Conservation (phyloP, 2,329 filamentous ascomycete genomes). For the Neonectria coccinea region DNA sequence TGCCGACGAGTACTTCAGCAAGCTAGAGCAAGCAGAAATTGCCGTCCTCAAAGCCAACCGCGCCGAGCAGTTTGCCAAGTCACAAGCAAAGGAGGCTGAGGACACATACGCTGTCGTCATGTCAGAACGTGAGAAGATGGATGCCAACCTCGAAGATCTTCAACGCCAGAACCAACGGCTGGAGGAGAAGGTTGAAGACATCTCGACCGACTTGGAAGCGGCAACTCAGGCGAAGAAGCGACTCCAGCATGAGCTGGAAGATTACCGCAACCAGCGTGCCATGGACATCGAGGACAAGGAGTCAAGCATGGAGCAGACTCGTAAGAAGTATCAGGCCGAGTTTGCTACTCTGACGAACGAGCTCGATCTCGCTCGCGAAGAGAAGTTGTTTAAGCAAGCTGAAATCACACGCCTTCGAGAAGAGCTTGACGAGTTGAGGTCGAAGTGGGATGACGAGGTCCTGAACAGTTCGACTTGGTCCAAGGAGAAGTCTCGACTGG, state of each 20-base stretch:
- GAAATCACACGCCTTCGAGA: constrained; percentile 92
- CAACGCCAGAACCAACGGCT: constrained; percentile 90
- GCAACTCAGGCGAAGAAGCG: constrained; percentile 91
- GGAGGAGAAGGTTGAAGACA: constrained; percentile 91
- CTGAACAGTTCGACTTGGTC: constrained; percentile 98
- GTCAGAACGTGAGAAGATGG: constrained; percentile 92
- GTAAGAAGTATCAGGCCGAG: constrained; percentile 96
- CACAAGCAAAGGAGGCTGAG: constrained; percentile 90
- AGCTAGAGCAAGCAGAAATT: constrained; percentile 96
- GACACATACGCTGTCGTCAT: constrained; percentile 91
- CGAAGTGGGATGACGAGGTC: constrained; percentile 98
- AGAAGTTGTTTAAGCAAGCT: constrained; percentile 84
- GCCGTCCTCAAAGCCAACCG: constrained; percentile 91
- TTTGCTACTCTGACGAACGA: constrained; percentile 91
- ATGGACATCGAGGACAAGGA: constrained; percentile 99
- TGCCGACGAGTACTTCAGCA: constrained; percentile 96
- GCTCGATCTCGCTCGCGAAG: constrained; percentile 92
- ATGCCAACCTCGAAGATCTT: constrained; percentile 86
- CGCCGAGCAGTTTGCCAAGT: constrained; percentile 93
- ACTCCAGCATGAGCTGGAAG: constrained; percentile 95
- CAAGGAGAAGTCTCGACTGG: constrained; percentile 94
- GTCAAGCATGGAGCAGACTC: constrained; percentile 93
- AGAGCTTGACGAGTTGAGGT: constrained; percentile 92
- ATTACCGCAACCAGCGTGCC: constrained; percentile 93
- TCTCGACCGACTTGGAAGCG: constrained; percentile 88